Conservation (phyloP, 2,329 filamentous ascomycete genomes). For the Scorias spongiosa region DNA sequence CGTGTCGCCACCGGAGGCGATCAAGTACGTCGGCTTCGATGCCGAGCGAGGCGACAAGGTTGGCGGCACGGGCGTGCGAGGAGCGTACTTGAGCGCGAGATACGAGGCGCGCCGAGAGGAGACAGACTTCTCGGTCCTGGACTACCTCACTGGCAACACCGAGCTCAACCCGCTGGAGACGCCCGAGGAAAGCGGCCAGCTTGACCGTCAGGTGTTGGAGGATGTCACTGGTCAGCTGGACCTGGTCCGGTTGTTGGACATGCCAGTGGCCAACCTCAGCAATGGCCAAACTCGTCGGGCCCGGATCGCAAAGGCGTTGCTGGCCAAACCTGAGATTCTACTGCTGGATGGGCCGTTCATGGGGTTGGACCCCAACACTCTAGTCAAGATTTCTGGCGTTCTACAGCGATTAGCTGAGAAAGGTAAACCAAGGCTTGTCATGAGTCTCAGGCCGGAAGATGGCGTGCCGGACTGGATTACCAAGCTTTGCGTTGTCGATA, state of each 20-base stretch:
- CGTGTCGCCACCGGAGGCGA: conserved; percentile 48
- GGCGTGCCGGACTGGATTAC: conserved; percentile 81
- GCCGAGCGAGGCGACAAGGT: conserved; percentile 45
- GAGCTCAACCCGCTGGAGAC: conserved; percentile 59
- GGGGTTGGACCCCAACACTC: conserved; percentile 79
- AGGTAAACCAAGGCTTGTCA: conserved; percentile 54
- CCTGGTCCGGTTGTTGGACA: conserved; percentile 52
- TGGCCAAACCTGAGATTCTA: conserved; percentile 64
- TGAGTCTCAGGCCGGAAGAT: conserved; percentile 75
- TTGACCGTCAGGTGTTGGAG: conserved; percentile 37
- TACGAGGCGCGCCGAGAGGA: conserved; percentile 81
- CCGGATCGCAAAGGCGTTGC: conserved; percentile 71
- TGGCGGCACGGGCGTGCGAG: conserved; percentile 43
- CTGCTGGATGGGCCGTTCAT: conserved; percentile 91
- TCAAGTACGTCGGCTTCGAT: conserved; percentile 85
- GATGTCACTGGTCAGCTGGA: conserved; percentile 55
- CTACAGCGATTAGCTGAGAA: conserved; percentile 52
- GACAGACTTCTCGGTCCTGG: conserved; percentile 69
- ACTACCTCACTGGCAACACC: conserved; percentile 71
- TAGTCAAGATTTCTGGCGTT: conserved; percentile 54
- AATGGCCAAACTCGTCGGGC: conserved; percentile 85
- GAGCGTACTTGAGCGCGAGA: conserved; percentile 72
- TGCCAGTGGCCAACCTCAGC: conserved; percentile 79
- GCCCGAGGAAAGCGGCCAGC: conserved; percentile 23
- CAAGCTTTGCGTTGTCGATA: conserved; percentile 58